A percentile compares a stretch with the other conserved stretches of the same genome.
Evolutionary conservation across 164 flowering plant species (phyloP).

Genomic region (Vitis cinerea): DNA sequence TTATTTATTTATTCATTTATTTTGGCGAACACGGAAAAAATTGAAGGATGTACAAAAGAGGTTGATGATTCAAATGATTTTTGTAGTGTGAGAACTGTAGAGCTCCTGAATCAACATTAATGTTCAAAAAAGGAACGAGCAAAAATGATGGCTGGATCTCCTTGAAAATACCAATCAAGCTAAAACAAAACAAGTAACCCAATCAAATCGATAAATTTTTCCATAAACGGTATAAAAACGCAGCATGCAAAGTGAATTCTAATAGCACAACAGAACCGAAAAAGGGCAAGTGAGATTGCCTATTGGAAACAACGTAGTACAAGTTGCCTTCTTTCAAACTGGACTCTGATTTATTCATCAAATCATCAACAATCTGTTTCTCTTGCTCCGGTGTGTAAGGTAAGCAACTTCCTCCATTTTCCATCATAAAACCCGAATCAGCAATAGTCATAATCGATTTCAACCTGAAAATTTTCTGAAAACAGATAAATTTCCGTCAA

Average conservation of each 20-base stretch:
- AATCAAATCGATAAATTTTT: no score
- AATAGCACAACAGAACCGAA: no score
- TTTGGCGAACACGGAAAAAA: not conserved
- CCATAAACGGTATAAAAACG: no score
- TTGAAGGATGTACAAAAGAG: not conserved
- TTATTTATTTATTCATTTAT: not conserved
- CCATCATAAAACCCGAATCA: constrained; percentile 60
- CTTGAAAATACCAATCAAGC: not conserved
- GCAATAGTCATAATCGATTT: constrained; percentile 63
- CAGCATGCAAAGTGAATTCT: no score
- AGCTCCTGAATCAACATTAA: not conserved
- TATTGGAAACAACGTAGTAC: constrained; percentile 65
- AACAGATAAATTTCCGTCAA: not conserved
- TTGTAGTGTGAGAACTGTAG: not conserved
- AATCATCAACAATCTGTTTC: constrained; percentile 45
- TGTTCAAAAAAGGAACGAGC: not conserved
- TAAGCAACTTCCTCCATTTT: constrained; percentile 52
- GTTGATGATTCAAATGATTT: not conserved
- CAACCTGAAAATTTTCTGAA: not conserved
- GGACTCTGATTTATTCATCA: constrained; percentile 46
- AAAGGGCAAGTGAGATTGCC: constrained; percentile 27
- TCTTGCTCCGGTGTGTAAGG: constrained; percentile 81
- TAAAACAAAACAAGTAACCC: not conserved
- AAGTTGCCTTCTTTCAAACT: constrained; percentile 66
- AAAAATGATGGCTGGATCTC: not conserved